Percentiles rank a stretch among this genome's conserved stretches.
phyloP scores from a whole-genome alignment of 2,329 filamentous ascomycete genomes.

The Colletotrichum lupini region DNA sequence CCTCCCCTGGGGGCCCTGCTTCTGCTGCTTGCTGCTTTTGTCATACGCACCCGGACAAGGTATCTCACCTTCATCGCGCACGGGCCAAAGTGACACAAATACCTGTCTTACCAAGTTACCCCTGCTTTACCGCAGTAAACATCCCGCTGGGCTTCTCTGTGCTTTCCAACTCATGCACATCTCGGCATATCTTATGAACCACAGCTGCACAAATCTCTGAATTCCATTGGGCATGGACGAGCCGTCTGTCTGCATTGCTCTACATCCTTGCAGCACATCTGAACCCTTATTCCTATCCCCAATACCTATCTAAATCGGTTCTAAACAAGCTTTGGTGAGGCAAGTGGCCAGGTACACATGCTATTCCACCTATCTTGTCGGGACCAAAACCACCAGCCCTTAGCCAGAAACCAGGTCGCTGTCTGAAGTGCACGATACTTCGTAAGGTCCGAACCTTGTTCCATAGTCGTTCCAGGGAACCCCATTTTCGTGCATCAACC shows the following conservation, averaged over 20 bases:
- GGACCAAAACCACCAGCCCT: background rate
- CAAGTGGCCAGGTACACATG: background rate
- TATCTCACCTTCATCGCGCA: constrained; percentile 7
- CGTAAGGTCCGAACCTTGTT: background rate
- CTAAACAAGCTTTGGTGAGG: background rate
- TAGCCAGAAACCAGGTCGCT: no score
- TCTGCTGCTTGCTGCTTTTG: constrained; percentile 15
- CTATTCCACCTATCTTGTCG: background rate
- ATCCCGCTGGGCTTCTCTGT: constrained; percentile 4
- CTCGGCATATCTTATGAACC: constrained; percentile 22
- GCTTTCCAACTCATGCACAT: constrained; percentile 19
- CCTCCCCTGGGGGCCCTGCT: constrained; percentile 4
- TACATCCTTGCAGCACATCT: constrained; percentile 1
- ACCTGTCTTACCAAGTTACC: constrained; percentile 15
- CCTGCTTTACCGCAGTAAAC: constrained; percentile 25
- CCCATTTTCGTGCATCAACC: background rate
- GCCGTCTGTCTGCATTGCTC: background rate
- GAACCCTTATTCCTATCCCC: background rate
- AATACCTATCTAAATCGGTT: background rate
- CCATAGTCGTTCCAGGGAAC: background rate
- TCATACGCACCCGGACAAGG: constrained; percentile 15
- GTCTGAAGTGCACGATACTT: background rate
- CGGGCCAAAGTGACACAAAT: constrained; percentile 24
- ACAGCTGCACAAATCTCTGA: background rate
- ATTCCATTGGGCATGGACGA: background rate